Evolutionary conservation across 352 stramenopile genomes (phyloP).

Genomic region (Saprolegnia diclina): DNA sequence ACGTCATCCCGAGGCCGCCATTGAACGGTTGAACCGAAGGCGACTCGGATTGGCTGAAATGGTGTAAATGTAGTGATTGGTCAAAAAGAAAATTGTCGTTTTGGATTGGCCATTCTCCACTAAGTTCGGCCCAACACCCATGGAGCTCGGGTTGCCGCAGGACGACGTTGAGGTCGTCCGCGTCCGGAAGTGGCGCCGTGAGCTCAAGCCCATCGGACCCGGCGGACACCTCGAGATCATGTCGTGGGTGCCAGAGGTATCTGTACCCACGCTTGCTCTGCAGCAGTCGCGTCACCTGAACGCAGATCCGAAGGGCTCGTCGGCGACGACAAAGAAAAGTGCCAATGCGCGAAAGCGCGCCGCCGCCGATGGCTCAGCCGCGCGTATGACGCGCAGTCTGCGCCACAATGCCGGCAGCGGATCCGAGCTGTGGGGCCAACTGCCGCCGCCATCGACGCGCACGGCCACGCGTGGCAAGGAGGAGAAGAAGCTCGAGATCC

Average conservation of each 20-base stretch:
- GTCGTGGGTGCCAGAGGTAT: constrained; percentile 16
- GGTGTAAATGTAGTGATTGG: too few relatives aligned
- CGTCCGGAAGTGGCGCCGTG: constrained; percentile 20
- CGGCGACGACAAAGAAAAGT: constrained; percentile 16
- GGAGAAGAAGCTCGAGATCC: constrained; percentile 14
- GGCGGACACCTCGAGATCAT: constrained; percentile 19
- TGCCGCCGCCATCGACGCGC: neutral
- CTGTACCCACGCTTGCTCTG: constrained; percentile 8
- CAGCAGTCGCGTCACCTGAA: neutral
- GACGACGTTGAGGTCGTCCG: constrained; percentile 1
- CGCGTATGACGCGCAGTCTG: constrained; percentile 24
- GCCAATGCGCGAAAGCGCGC: constrained; percentile 19
- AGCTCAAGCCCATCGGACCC: constrained; percentile 23
- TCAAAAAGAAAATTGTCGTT: too few relatives aligned
- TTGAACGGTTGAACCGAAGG: too few relatives aligned
- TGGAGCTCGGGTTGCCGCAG: neutral
- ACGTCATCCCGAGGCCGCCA: too few relatives aligned
- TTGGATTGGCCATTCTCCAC: too few relatives aligned
- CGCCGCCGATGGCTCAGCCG: constrained; percentile 3
- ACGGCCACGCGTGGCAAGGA: constrained; percentile 5
- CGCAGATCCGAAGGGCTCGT: constrained; percentile 3
- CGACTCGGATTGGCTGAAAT: too few relatives aligned
- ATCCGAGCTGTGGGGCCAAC: constrained; percentile 26
- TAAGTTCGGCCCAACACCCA: too few relatives aligned
- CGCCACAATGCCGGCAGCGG: constrained; percentile 15